Evolutionary conservation across 345 rosid species (phyloP), one percentile per base, ranked within the genome.

Genomic region (Citrus australasica): DNA sequence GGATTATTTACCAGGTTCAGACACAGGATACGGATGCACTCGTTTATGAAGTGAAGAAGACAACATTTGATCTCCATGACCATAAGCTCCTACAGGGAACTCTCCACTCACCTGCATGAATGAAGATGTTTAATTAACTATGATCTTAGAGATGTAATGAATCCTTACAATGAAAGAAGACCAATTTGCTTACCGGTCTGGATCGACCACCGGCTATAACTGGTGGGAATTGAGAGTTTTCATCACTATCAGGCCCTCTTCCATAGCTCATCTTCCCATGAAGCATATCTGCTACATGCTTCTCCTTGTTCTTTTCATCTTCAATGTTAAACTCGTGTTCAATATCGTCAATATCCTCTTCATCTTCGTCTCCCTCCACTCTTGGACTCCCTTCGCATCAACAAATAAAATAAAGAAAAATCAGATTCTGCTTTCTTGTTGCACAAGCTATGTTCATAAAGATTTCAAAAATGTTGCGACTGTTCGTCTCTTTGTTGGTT

Each of bases 211-310:
- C 98, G 4, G 96, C 62, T 24, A 89, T 86, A 78, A 92, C 88
- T 3, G 89, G 90, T 61, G 94, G 97, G 81, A 92, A 88, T 24
- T 90, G 92, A 21, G 88, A 79, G 6, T 81, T 85, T 69, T 92
- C 98, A n/a, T 94, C 98, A 67, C 91, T 97, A 9, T 91, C 95
- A 59, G 84, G 95, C 27, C 99, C 98, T 90, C 99, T 92, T 69
- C 99, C 99, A 56, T 89, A 94, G 74, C 97, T 94, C 99, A 96
- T 94, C 81, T 92, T 96, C 68, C 97, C 98, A 80, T 94, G 87
- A 82, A 96, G 97, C 99, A 90, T 87, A 76, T 92, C 99, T 14
- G 90, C 97, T 9, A 92, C 81, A 62, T 88, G 89, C 58, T 84
- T 87, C 6, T 90, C 86, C 84, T 85, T 92, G 71, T 90, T 86